Evolutionary conservation across 1,139 yeast genomes (phyloP), one percentile per base, ranked within the genome.

Genomic region (Candida glucosophila): DNA sequence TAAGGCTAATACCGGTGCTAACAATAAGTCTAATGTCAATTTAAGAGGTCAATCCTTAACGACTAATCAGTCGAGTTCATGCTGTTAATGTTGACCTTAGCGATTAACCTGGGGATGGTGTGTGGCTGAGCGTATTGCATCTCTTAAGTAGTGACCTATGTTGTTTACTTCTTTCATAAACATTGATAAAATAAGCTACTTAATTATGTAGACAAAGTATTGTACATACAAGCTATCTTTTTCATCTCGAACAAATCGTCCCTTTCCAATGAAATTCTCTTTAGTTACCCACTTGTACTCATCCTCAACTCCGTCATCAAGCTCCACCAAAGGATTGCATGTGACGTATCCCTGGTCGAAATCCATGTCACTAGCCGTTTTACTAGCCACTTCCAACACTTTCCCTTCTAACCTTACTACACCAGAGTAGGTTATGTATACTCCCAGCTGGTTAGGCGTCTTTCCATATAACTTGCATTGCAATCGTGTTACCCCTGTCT

Each of bases 1-100:
- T 22, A 39, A 41, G 29, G 45, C 47, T 24, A 44, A 49, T 25
- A 33, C 29, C 14, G 42, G 34, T 20, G 67, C 65, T 49, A 65
- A 60, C 39, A 69, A 63, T 33, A 81, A 79, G 58, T 71, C 83
- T 30, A 72, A 76, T 43, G 93, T 88, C 41, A 86, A 85, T 60
- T 69, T 90, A 55, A 73, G 83, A 49, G 96, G 97, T 36, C 90
- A 86, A 55, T 76, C 90, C 29, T 80, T 88, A 49, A 72, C 81
- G 32, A 66, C 73, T 36, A 67, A 70, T 41, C 73, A 70, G 47
- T 58, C 75, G 34, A 68, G 70, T 48, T 76, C 86, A 33, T 90
- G 98, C 67, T 88, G 96, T 67, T 79, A 64, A 44, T 19, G 12
- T n/a, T 7, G 21, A 7, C 20, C 7, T 19, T 8, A 8, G 8